These are phyloP conservation scores for Mycena olivaceomarginata DNA, from an alignment of 768 basidiomycete species.

Conservation along the genomic window DNA sequence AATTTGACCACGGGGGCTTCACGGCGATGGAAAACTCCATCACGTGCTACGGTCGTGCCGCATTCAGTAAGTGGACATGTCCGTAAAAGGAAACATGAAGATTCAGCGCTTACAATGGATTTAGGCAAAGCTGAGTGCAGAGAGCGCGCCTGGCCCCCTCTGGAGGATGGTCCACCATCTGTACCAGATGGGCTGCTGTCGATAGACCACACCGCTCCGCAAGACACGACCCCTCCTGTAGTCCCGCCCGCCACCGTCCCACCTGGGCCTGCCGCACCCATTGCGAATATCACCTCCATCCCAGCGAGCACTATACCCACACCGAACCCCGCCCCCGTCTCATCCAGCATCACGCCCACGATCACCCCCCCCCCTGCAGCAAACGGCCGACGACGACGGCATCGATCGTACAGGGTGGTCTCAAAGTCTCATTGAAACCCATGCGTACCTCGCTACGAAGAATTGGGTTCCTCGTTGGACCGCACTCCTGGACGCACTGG, in stretches of 20 bases:
- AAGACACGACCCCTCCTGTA: not conserved
- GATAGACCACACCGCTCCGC: too few species aligned
- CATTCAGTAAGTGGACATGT: constrained; percentile 1
- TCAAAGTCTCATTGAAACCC: not conserved
- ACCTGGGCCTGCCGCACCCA: not conserved
- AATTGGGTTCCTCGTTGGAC: not conserved
- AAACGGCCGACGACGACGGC: not conserved
- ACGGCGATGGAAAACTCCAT: constrained; percentile 18
- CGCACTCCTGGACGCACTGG: not conserved
- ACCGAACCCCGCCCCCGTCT: too few species aligned
- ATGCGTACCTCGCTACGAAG: not conserved
- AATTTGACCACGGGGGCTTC: constrained; percentile 15
- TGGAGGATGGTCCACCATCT: not conserved
- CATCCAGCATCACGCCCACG: not conserved
- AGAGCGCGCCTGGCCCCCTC: constrained; percentile 9
- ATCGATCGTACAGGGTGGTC: not conserved
- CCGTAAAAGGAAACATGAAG: not conserved
- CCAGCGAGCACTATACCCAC: too few species aligned
- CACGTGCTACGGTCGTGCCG: not conserved
- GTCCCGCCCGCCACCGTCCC: not conserved
- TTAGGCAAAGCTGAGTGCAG: not conserved
- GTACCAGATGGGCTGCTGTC: not conserved
- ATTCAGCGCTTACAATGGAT: not conserved
- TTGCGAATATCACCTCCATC: too few species aligned
- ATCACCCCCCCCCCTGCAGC: not conserved